Evolutionary conservation across 2,329 filamentous ascomycete species (phyloP).

Genomic region (Aspergillus jensenii): DNA sequence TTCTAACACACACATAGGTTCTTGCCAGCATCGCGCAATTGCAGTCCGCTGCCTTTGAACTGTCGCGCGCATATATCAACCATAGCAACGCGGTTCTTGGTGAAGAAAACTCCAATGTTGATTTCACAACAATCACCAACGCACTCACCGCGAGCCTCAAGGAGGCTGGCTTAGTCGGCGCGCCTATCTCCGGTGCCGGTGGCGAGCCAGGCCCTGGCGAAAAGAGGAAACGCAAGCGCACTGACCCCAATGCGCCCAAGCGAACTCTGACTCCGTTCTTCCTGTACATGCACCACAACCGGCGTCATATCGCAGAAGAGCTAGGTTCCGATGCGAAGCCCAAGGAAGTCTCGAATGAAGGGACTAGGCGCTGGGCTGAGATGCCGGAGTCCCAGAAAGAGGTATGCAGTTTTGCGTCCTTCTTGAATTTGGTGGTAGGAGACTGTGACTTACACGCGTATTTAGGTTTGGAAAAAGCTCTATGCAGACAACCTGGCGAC

Average conservation of each 20-base stretch:
- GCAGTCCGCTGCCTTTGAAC: constrained; percentile 73
- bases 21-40: constrained; percentile 76
- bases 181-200: constrained; percentile 36
- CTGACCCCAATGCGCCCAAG: constrained; percentile 91
- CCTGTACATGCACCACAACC: constrained; percentile 86
- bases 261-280: constrained; percentile 92
- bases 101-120: constrained; percentile 53
- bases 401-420: constrained; percentile 43
- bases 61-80: constrained; percentile 80
- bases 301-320: constrained; percentile 76
- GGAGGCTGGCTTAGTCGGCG: constrained; percentile 46
- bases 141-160: constrained; percentile 46
- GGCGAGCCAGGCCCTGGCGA: constrained; percentile 59
- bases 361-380: constrained; percentile 78
- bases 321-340: constrained; percentile 74
- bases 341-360: constrained; percentile 84
- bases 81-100: constrained; percentile 83
- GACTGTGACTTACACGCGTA: constrained; percentile 12
- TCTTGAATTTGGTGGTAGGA: neutral
- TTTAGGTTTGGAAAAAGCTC: constrained; percentile 55
- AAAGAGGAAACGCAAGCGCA: constrained; percentile 87
- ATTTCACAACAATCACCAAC: constrained; percentile 47
- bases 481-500: constrained; percentile 58
- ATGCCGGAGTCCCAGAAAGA: constrained; percentile 74
- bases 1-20: constrained; percentile 53